Percentiles rank a stretch among this genome's conserved stretches.
These are phyloP conservation scores for Mucuna pruriens DNA, from an alignment of 306 rosid genomes.

Conservation along the genomic window DNA sequence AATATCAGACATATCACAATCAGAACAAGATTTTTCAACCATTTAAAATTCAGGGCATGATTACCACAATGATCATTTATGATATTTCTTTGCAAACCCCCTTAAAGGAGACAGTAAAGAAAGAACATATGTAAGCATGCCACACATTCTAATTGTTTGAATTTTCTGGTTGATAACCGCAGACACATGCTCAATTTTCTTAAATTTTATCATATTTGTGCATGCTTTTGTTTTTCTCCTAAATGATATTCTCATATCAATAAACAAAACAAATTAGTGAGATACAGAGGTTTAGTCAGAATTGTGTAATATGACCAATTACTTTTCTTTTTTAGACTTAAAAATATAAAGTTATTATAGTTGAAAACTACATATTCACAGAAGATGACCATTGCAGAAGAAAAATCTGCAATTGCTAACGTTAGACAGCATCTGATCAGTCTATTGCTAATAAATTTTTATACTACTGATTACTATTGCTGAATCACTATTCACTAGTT, in stretches of 20 bases:
- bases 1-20: constrained; percentile 7
- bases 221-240: constrained; percentile 20
- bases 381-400: constrained; percentile 3
- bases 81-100: neutral
- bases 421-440: constrained; percentile 1
- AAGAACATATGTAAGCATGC: constrained; percentile 17
- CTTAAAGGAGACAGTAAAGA: neutral
- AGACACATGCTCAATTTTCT: constrained; percentile 15
- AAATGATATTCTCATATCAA: constrained; percentile 14
- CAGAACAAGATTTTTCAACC: neutral
- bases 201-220: constrained; percentile 7
- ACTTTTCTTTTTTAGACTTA: constrained; percentile 14
- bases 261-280: neutral
- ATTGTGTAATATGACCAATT: neutral
- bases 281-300: constrained; percentile 2
- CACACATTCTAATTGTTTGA: constrained; percentile 18
- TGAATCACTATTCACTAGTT: constrained; percentile 17
- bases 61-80: constrained; percentile 19
- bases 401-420: constrained; percentile 2
- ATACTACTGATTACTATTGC: neutral
- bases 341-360: constrained; percentile 7
- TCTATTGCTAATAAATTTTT: constrained; percentile 13
- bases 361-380: neutral
- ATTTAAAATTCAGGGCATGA: constrained; percentile 10
- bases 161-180: constrained; percentile 32